Conservation (phyloP, 495 filamentous ascomycete species). For the Peziza echinospora region DNA sequence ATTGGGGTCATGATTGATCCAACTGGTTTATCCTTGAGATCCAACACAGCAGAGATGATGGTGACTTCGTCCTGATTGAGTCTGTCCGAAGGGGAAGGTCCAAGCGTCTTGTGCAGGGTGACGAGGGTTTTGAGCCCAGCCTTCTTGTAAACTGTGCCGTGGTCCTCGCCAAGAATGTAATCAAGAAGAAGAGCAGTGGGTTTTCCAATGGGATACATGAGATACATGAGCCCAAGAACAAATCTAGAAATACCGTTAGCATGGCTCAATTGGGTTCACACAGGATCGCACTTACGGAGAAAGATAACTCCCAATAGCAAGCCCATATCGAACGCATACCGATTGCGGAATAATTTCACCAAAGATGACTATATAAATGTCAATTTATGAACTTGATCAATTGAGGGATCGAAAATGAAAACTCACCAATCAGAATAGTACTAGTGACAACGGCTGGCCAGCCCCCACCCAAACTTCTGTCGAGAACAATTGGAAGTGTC, state of each 20-base stretch:
- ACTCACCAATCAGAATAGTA: conserved; percentile 76
- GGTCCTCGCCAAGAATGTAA: conserved; percentile 68
- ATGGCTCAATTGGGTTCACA: not conserved
- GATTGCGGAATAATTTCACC: conserved; percentile 92
- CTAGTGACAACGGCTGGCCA: conserved; percentile 84
- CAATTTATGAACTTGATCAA: not conserved
- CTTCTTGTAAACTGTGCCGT: conserved; percentile 90
- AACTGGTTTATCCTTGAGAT: conserved; percentile 88
- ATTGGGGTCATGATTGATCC: conserved; percentile 96
- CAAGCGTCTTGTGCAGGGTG: conserved; percentile 76
- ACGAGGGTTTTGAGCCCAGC: conserved; percentile 79
- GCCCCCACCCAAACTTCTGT: conserved; percentile 80
- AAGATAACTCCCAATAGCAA: conserved; percentile 92
- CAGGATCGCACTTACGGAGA: conserved; percentile 30
- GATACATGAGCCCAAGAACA: conserved; percentile 75
- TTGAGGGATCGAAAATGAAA: not conserved
- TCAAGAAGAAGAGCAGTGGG: conserved; percentile 81
- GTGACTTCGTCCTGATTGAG: conserved; percentile 95
- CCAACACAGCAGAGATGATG: conserved; percentile 89
- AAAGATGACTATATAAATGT: conserved; percentile 54
- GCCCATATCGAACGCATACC: conserved; percentile 84
- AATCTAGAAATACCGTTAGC: conserved; percentile 21
- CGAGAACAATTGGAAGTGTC: conserved; percentile 82
- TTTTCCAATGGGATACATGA: conserved; percentile 70
- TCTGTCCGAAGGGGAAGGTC: conserved; percentile 58